A percentile compares a stretch with the other conserved stretches of the same genome.
Evolutionary conservation across 1,139 yeast species (phyloP).

Genomic region (Debaryomyces coudertii): DNA sequence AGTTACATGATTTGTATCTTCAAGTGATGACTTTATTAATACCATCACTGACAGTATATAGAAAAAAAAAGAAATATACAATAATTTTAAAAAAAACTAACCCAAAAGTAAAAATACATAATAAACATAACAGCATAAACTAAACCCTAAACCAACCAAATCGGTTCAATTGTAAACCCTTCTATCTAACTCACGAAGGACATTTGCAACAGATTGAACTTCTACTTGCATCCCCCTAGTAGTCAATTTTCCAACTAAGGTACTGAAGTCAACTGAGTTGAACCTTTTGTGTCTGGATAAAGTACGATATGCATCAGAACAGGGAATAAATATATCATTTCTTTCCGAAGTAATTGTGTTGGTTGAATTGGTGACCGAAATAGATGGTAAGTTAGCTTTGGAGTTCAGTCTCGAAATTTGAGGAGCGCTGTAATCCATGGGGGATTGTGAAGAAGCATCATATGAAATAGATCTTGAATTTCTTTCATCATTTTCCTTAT

Average conservation of each 20-base stretch:
- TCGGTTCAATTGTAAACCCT: conserved; percentile 52
- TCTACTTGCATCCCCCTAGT: conserved; percentile 89
- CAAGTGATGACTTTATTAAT: not conserved
- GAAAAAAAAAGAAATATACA: conserved; percentile 1
- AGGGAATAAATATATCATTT: conserved; percentile 66
- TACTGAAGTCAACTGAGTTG: conserved; percentile 69
- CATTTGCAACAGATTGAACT: conserved; percentile 83
- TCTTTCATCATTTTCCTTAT: conserved; percentile 39
- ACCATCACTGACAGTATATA: not conserved
- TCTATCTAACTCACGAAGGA: conserved; percentile 76
- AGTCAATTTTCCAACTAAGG: conserved; percentile 72
- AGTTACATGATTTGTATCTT: not conserved
- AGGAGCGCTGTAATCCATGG: conserved; percentile 11
- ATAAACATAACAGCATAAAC: conserved; percentile 1
- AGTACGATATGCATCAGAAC: conserved; percentile 87
- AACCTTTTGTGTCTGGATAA: conserved; percentile 79
- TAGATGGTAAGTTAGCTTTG: conserved; percentile 16
- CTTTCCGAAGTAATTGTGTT: conserved; percentile 8
- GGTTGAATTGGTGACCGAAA: conserved; percentile 12
- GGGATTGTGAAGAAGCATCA: conserved; percentile 9
- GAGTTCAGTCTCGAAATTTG: conserved; percentile 21
- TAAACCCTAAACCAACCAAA: not conserved
- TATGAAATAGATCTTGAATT: conserved; percentile 14
- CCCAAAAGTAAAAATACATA: conserved; percentile 5
- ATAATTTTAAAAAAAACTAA: not conserved